Evolutionary conservation across 345 rosid genomes (phyloP).

Genomic region (Reutealis trisperma): DNA sequence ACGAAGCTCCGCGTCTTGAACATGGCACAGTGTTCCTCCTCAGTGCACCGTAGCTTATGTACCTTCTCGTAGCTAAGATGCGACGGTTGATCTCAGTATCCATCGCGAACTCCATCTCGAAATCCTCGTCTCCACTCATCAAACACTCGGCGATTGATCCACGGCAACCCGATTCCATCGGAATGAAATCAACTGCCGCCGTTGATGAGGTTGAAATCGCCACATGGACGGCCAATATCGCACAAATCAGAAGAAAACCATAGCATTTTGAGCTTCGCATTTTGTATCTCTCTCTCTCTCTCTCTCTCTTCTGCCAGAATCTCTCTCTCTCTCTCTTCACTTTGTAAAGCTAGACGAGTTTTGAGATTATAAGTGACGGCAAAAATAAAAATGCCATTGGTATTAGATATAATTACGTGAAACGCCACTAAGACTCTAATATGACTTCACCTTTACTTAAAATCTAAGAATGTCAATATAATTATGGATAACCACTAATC

Average conservation of each 20-base stretch:
- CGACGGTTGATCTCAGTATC: conserved; percentile 32
- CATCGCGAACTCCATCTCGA: conserved; percentile 29
- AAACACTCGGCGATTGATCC: conserved; percentile 38
- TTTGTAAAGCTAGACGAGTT: no score
- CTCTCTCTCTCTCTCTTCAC: background rate
- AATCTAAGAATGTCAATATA: conserved; percentile 14
- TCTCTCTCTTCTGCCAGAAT: no score
- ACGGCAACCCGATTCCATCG: conserved; percentile 35
- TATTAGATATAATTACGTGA: background rate
- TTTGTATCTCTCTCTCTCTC: background rate
- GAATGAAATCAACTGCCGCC: conserved; percentile 34
- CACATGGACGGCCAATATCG: conserved; percentile 50
- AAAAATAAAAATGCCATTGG: background rate
- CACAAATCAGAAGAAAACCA: conserved; percentile 25
- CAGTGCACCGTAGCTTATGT: conserved; percentile 38
- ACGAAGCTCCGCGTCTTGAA: conserved; percentile 39
- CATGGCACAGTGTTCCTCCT: conserved; percentile 40
- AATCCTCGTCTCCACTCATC: conserved; percentile 7
- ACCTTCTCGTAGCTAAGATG: conserved; percentile 22
- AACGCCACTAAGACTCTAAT: conserved; percentile 19
- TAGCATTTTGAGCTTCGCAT: conserved; percentile 31
- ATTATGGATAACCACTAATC: background rate
- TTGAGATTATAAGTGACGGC: conserved; percentile 3
- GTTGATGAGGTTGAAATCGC: conserved; percentile 35
- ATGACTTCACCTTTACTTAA: conserved; percentile 12